Evolutionary conservation across 2,329 filamentous ascomycete genomes (phyloP).

Genomic region (Helminthosporium solani): DNA sequence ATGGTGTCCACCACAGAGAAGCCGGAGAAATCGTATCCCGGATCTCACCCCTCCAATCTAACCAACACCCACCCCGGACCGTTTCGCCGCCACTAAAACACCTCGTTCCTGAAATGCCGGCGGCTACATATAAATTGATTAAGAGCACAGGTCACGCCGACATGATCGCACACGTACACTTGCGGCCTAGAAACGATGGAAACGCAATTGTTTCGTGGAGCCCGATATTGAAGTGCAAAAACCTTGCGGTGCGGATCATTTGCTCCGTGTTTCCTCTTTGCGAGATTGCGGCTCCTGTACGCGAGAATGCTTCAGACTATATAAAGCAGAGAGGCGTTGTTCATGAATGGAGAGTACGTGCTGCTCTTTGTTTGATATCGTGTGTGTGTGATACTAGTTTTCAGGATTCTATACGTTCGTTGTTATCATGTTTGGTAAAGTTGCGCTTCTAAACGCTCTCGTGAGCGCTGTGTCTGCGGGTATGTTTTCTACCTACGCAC

Average conservation of each 20-base stretch:
- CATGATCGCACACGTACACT: slow-evolving; percentile 9
- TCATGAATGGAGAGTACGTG: background rate
- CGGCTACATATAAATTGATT: slow-evolving; percentile 40
- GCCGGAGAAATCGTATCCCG: no score
- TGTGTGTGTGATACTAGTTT: background rate
- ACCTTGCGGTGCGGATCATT: slow-evolving; percentile 9
- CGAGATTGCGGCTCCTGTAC: slow-evolving; percentile 9
- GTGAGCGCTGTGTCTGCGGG: slow-evolving; percentile 36
- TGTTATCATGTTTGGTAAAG: slow-evolving; percentile 35
- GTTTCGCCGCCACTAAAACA: slow-evolving; percentile 34
- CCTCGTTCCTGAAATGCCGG: slow-evolving; percentile 25
- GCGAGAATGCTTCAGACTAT: slow-evolving; percentile 21
- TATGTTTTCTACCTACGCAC: slow-evolving; percentile 3
- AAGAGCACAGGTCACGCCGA: slow-evolving; percentile 26
- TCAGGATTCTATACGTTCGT: background rate
- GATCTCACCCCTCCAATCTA: background rate
- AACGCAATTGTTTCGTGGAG: slow-evolving; percentile 14
- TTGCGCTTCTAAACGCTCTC: slow-evolving; percentile 30
- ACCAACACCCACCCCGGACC: slow-evolving; percentile 30
- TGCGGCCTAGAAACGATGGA: slow-evolving; percentile 12
- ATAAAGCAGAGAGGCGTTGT: slow-evolving; percentile 10
- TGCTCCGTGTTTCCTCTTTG: slow-evolving; percentile 13
- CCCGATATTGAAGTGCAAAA: slow-evolving; percentile 23
- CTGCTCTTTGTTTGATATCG: background rate
- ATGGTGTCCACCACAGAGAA: no score